Evolutionary conservation across 148 eudicot genomes (phyloP).

Genomic region (Chenopodium suecicum): DNA sequence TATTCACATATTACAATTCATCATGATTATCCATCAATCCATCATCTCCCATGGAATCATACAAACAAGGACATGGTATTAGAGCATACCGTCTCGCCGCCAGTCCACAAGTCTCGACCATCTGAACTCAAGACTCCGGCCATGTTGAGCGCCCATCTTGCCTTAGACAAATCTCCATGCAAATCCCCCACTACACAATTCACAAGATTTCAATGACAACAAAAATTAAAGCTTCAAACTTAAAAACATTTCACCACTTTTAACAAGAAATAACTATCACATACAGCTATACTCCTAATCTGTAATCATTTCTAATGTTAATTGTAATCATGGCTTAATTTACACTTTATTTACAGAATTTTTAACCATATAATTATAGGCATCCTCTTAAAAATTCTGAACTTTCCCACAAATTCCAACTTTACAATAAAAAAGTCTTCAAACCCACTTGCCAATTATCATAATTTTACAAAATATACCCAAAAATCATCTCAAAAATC

Average conservation of each 20-base stretch:
- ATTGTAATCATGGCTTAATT: not conserved
- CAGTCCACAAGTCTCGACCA: slow-evolving; percentile 79
- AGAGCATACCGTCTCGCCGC: slow-evolving; percentile 72
- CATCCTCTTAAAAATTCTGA: not conserved
- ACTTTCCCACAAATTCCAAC: not conserved
- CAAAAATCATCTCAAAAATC: not conserved
- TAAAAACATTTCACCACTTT: too few species aligned
- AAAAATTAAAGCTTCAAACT: too few species aligned
- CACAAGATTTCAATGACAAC: too few species aligned
- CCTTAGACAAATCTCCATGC: slow-evolving; percentile 92
- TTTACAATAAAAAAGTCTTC: not conserved
- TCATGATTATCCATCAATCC: not conserved
- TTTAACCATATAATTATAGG: not conserved
- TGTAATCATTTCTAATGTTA: not conserved
- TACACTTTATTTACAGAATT: not conserved
- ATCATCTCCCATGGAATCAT: too few species aligned
- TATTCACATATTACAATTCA: not conserved
- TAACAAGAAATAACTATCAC: not conserved
- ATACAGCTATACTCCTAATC: not conserved
- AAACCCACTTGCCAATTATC: not conserved
- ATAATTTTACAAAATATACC: not conserved
- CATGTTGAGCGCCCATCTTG: slow-evolving; percentile 80
- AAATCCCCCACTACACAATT: slow-evolving; percentile 73
- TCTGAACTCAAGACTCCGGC: slow-evolving; percentile 90
- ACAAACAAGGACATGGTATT: not conserved